Evolutionary conservation across 306 rosid species (phyloP), one percentile per base, ranked within the genome.

Genomic region (Oxytropis ochrocephala): DNA sequence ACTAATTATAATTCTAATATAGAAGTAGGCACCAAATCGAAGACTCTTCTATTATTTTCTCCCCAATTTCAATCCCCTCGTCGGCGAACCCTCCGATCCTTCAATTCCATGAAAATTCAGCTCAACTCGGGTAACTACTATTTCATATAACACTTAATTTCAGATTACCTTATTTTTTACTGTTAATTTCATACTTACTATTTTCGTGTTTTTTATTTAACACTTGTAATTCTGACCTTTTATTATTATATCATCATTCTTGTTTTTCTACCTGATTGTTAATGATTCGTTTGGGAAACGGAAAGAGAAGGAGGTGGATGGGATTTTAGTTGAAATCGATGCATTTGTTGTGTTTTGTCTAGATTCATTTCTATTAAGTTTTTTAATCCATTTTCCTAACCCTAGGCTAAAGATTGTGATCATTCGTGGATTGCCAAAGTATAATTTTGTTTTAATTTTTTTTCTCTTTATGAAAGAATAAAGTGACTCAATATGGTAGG

Each of bases 71-170:
- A 60, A 30, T 27, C 79, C 60, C 61, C 21, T 73, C 43, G 7
- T 33, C 46, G 59, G 11, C 33, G 4, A 64, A 19, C 17, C 11
- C 0, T 29, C 10, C 44, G 81, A 78, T 80, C 84, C 71, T 69
- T 61, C 42, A 16, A 27, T 14, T 11, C 69, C 46, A 11, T 66
- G 72, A 67, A 35, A 49, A 16, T 14, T 9, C 12, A n/a, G 7
- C 48, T 72, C 27, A 51, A 27, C 7, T 68, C 72, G 60, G 89
- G 92, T 87, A 83, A 47, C 4, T 38, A 16, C 12, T 24, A 32
- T 7, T 54, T 61, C 42, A 63, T 44, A 60, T 10, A 35, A 3
- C 2, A 8, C 52, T 69, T 64, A 48, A 14, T 56, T 59, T 62
- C 2, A 0, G 8, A 6, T 46, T 67, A 6, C 4, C 56, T 46